phyloP scores from a whole-genome alignment of 495 filamentous ascomycete species.

The Aspergillus heteromorphus region DNA sequence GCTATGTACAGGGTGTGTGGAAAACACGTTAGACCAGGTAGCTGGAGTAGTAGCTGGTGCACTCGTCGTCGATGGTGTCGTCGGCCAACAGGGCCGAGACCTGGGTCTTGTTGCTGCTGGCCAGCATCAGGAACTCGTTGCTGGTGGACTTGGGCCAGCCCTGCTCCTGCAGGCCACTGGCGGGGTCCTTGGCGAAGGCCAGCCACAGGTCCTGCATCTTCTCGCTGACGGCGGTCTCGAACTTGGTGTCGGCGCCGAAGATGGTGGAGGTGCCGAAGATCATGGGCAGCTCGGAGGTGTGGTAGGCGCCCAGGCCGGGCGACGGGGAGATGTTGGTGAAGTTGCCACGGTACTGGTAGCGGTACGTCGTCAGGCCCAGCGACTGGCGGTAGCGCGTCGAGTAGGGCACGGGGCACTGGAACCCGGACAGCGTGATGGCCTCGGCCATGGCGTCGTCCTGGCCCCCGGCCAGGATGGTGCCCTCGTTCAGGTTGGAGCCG shows the following conservation, averaged over 20 bases:
- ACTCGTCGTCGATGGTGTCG: not conserved
- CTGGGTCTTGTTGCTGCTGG: too few species aligned
- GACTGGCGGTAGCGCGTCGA: slow-evolving; percentile 5
- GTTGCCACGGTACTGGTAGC: slow-evolving; percentile 38
- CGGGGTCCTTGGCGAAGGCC: not conserved
- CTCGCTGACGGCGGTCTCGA: not conserved
- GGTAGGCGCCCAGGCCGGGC: not conserved
- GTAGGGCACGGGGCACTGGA: not conserved
- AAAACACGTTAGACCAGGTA: not conserved
- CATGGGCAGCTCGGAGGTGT: not conserved
- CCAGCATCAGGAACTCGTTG: not conserved
- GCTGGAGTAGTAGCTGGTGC: not conserved
- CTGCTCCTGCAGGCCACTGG: not conserved
- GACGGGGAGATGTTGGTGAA: not conserved
- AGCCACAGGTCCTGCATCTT: not conserved
- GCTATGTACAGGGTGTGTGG: too few species aligned
- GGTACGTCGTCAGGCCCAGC: slow-evolving; percentile 16
- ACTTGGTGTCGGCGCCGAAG: not conserved
- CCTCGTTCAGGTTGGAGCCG: not conserved
- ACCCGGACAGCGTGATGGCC: not conserved
- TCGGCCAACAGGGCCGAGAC: not conserved
- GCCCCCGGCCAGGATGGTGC: not conserved
- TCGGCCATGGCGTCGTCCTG: not conserved
- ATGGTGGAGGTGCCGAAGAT: not conserved
- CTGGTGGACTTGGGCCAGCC: not conserved